These are phyloP conservation scores for Parafenestella ontariensis DNA, from an alignment of 2,329 filamentous ascomycete genomes.

Conservation along the genomic window DNA sequence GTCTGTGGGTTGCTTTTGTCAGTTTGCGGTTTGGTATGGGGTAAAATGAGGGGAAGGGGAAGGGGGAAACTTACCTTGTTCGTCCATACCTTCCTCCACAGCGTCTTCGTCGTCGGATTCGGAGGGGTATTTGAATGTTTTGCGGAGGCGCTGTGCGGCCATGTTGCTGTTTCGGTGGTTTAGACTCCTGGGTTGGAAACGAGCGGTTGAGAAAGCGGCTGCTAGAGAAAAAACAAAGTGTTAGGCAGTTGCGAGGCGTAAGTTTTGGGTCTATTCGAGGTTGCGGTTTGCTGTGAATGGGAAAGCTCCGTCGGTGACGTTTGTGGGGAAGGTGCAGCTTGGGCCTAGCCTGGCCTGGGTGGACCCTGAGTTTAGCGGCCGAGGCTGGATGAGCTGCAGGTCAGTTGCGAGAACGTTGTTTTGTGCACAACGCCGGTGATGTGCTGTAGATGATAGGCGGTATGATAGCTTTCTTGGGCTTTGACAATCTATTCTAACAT, in stretches of 20 bases:
- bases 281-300: background rate
- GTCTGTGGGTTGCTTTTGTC: constrained; percentile 27
- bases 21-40: no score
- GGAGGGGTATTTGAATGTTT: constrained; percentile 77
- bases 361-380: background rate
- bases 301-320: background rate
- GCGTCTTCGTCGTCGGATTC: constrained; percentile 62
- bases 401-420: no score
- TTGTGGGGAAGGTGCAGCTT: background rate
- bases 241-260: background rate
- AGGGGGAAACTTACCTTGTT: constrained; percentile 65
- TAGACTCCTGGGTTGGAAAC: background rate
- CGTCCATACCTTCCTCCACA: constrained; percentile 71
- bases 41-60: background rate
- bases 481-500: no score
- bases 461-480: no score
- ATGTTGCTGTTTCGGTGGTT: constrained; percentile 35
- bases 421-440: no score
- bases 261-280: background rate
- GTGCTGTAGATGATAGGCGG: no score
- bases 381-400: background rate
- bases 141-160: constrained; percentile 71
- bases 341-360: background rate
- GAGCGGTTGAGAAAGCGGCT: background rate
- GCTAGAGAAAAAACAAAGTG: background rate